A percentile compares a stretch with the other conserved stretches of the same genome.
phyloP scores from a whole-genome alignment of 139 green algal genomes.

The Closterium sp. region DNA sequence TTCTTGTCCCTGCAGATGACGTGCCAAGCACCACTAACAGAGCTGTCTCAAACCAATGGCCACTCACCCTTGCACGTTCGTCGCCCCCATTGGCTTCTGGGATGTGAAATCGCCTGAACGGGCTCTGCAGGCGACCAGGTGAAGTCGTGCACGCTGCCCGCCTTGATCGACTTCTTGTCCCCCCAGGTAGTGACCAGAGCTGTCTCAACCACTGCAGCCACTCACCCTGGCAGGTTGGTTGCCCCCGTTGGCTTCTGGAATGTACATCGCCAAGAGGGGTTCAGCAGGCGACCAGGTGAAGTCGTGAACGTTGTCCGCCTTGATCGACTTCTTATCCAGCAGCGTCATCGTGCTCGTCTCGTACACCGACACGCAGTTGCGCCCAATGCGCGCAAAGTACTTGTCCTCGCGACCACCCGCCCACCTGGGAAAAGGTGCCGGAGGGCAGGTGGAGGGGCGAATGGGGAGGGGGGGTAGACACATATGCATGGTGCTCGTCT shows the following conservation, averaged over 20 bases:
- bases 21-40: too few species aligned
- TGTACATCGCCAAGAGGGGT: conserved; percentile 81
- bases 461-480: conserved; percentile 36
- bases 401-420: conserved; percentile 70
- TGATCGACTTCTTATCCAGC: conserved; percentile 91
- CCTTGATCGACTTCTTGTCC: conserved; percentile 89
- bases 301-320: conserved; percentile 83
- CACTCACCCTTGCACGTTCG: conserved; percentile 53
- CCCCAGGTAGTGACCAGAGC: too few species aligned
- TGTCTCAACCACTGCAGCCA: too few species aligned
- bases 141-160: conserved; percentile 88
- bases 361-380: conserved; percentile 80
- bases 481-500: conserved; percentile 63
- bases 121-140: conserved; percentile 83
- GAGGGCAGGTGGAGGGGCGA: too few species aligned
- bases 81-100: conserved; percentile 78
- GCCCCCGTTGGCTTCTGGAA: conserved; percentile 71
- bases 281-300: conserved; percentile 90
- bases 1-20: too few species aligned
- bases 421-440: conserved; percentile 60
- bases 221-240: conserved; percentile 67
- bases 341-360: conserved; percentile 62
- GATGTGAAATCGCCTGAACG: conserved; percentile 83
- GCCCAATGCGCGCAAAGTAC: conserved; percentile 84
- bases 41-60: too few species aligned